These are phyloP conservation scores for Nepenthes mirabilis DNA, from an alignment of 148 eudicot species.

Conservation along the genomic window DNA sequence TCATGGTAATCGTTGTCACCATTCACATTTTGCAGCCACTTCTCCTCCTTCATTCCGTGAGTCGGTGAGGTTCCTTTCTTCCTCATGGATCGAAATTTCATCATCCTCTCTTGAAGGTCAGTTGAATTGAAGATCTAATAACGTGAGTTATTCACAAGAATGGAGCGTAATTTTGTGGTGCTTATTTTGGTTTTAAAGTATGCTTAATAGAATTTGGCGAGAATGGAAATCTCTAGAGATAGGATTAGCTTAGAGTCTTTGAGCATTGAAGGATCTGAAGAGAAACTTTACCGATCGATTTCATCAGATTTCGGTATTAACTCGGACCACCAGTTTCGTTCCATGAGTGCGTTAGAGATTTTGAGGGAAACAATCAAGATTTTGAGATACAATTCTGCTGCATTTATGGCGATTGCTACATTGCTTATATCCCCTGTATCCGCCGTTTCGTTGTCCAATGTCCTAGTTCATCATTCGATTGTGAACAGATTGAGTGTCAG, in stretches of 20 bases:
- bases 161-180: too few species aligned
- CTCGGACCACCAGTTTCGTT: constrained; percentile 16
- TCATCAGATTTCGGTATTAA: background rate
- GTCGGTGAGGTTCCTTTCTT: too few species aligned
- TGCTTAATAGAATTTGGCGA: background rate
- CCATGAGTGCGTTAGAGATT: constrained; percentile 65
- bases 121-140: too few species aligned
- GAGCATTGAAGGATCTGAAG: constrained; percentile 2
- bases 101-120: too few species aligned
- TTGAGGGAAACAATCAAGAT: constrained; percentile 74
- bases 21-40: too few species aligned
- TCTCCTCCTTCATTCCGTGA: too few species aligned
- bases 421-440: constrained; percentile 75
- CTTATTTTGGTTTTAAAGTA: too few species aligned
- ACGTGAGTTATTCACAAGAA: too few species aligned
- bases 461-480: constrained; percentile 55
- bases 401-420: constrained; percentile 54
- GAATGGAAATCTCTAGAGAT: background rate
- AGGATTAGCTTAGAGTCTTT: constrained; percentile 2
- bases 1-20: too few species aligned
- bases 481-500: constrained; percentile 50
- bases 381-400: constrained; percentile 50
- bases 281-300: background rate
- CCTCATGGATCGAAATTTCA: too few species aligned
- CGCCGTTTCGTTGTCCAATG: constrained; percentile 50